phyloP scores from a whole-genome alignment of 768 basidiomycete genomes.

The Amyloporia xantha region DNA sequence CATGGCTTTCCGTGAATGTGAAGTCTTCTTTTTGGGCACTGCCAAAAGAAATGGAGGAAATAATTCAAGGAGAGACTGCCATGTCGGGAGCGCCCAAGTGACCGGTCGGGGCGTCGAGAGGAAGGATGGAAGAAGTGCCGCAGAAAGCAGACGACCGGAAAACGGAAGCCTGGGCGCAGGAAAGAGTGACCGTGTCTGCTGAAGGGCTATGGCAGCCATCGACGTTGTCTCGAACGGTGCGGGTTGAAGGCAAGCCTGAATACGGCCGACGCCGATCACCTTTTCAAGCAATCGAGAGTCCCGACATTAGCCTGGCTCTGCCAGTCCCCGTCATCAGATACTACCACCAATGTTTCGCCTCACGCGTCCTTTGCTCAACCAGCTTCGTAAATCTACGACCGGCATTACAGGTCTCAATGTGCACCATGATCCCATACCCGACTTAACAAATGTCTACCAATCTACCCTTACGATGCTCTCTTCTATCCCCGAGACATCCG shows the following conservation, averaged over 20 bases:
- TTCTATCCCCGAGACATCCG: conserved; percentile 70
- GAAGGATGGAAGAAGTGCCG: conserved; percentile 16
- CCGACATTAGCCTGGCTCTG: background rate
- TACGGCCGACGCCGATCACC: conserved; percentile 1
- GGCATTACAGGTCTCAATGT: conserved; percentile 81
- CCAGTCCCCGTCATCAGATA: conserved; percentile 1
- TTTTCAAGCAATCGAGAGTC: conserved; percentile 11
- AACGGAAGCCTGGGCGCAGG: conserved; percentile 17
- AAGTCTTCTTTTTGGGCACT: conserved; percentile 90
- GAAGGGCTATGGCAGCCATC: conserved; percentile 38
- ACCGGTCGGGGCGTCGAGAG: conserved; percentile 24
- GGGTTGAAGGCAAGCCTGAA: conserved; percentile 10
- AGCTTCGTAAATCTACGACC: conserved; percentile 67
- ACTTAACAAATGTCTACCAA: conserved; percentile 67
- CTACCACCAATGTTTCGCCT: conserved; percentile 60
- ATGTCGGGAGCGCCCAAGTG: conserved; percentile 31
- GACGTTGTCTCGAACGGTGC: conserved; percentile 9
- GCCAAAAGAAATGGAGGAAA: conserved; percentile 86
- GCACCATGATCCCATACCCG: conserved; percentile 80
- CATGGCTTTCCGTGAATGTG: conserved; percentile 95
- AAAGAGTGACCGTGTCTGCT: conserved; percentile 22
- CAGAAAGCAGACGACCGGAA: conserved; percentile 17
- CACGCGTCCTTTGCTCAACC: conserved; percentile 64
- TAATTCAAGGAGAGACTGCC: conserved; percentile 56
- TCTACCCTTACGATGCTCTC: conserved; percentile 65